Conservation (phyloP, 768 basidiomycete genomes). For the Porphyrellus cyaneotinctus region DNA sequence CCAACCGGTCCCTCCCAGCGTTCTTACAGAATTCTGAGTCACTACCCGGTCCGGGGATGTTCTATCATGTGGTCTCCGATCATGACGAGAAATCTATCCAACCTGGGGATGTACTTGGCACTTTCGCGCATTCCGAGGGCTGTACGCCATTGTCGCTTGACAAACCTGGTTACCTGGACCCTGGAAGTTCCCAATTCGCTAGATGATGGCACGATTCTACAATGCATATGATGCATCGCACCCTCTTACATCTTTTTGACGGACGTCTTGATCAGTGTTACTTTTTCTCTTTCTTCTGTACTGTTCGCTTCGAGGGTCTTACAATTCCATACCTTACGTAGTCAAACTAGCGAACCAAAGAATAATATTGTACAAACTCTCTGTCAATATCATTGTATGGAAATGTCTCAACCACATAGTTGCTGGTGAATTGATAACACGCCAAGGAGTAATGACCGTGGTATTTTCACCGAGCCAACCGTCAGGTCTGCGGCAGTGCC, state of each 20-base stretch:
- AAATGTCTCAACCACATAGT: too few species aligned
- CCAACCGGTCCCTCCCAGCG: background rate
- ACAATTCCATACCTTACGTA: background rate
- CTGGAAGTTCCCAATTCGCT: background rate
- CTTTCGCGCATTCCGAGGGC: conserved; percentile 2
- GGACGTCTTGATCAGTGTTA: background rate
- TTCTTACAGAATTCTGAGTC: background rate
- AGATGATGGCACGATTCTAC: conserved; percentile 2
- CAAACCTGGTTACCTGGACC: background rate
- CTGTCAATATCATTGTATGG: too few species aligned
- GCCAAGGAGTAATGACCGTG: too few species aligned
- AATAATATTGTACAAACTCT: too few species aligned
- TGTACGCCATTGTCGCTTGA: conserved; percentile 1
- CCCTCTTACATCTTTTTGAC: background rate
- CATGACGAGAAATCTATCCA: background rate
- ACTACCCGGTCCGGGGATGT: background rate
- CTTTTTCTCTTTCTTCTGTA: background rate
- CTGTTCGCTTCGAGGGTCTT: background rate
- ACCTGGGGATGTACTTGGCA: background rate
- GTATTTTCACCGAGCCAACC: background rate
- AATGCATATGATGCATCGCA: background rate
- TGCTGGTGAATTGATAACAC: too few species aligned
- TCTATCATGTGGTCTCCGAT: conserved; percentile 4
- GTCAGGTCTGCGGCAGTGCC: background rate
- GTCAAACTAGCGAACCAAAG: background rate